Evolutionary conservation across 75 land plant genomes (phyloP), one percentile per base, ranked within the genome.

Genomic region (Sequoiadendron giganteum): DNA sequence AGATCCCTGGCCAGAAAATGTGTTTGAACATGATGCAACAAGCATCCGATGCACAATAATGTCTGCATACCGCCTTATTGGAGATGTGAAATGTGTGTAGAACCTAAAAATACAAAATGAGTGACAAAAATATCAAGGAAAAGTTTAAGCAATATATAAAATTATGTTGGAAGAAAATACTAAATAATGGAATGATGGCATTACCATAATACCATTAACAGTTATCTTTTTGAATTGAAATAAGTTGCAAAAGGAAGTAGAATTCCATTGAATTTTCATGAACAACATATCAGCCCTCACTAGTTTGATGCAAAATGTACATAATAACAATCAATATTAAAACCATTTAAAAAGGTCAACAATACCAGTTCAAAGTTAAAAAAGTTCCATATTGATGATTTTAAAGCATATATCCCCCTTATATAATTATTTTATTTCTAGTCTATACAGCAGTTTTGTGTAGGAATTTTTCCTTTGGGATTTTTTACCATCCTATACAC

Each of bases 31-130:
- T 47, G 89, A 38, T 86, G 76, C 89, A 28, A 88, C 49, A 14
- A 88, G 89, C 89, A 88, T 88, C 19, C 89, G 88, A 86, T 88
- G 89, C 88, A 86, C 89, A 42, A 88, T 5, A 30, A 88, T 86
- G 88, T 88, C 89, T 39, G 92, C 92, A 48, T 91, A 91, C 39
- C 92, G 88, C 28, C 92, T 92, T 34, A 91, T 91, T 55, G 92
- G 92, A 80, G 92, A 91, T 54, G 92, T 91, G 85, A 91, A 91
- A 85, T 91, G 92, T 6, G 92, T 91, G 75, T 91, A 91, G 65
- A 85, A 85, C 86, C 86, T 85, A 85, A 34, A 82, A 28, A 82
- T 83, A 19, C 13, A 18, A 87, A 84, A 48, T 10, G 10, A 55
- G 56, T 56, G 36, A 40, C 58, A 52, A 52, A 48, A 52, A 52